These are phyloP conservation scores for Spatholobus suberectus DNA, from an alignment of 306 rosid genomes.

Conservation along the genomic window DNA sequence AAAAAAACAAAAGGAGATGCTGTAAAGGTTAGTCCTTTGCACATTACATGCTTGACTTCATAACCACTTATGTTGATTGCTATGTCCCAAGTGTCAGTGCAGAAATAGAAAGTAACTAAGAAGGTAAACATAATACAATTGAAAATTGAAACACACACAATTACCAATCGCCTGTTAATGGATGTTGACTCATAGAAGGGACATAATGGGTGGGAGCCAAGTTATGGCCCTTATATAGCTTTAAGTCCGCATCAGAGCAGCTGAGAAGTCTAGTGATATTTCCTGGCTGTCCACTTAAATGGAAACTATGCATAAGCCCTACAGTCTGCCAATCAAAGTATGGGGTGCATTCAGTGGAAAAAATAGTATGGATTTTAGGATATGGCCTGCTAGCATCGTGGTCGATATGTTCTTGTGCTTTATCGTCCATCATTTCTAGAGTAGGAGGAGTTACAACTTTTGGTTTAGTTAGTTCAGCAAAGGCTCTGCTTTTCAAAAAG, in stretches of 20 bases:
- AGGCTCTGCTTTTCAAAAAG: slow-evolving; percentile 40
- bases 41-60: slow-evolving; percentile 7
- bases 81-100: background rate
- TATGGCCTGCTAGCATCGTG: slow-evolving; percentile 12
- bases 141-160: background rate
- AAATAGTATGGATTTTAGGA: slow-evolving; percentile 44
- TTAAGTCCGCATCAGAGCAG: slow-evolving; percentile 41
- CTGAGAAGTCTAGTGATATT: slow-evolving; percentile 47
- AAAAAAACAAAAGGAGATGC: background rate
- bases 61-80: slow-evolving; percentile 5
- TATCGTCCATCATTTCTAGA: slow-evolving; percentile 36
- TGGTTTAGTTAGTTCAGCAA: slow-evolving; percentile 44
- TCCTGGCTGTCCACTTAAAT: slow-evolving; percentile 49
- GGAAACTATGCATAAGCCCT: slow-evolving; percentile 45
- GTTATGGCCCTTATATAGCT: slow-evolving; percentile 42
- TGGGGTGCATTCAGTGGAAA: slow-evolving; percentile 42
- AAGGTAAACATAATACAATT: slow-evolving; percentile 25
- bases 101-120: slow-evolving; percentile 23
- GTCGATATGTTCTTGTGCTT: slow-evolving; percentile 4
- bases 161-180: slow-evolving; percentile 49
- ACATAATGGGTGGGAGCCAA: slow-evolving; percentile 48
- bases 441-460: slow-evolving; percentile 40
- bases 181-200: slow-evolving; percentile 49
- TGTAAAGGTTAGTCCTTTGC: background rate
- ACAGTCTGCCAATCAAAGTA: slow-evolving; percentile 50